Evolutionary conservation across 1,284 basidiomycete species (phyloP).

Genomic region (Anthracocystis walkeri): DNA sequence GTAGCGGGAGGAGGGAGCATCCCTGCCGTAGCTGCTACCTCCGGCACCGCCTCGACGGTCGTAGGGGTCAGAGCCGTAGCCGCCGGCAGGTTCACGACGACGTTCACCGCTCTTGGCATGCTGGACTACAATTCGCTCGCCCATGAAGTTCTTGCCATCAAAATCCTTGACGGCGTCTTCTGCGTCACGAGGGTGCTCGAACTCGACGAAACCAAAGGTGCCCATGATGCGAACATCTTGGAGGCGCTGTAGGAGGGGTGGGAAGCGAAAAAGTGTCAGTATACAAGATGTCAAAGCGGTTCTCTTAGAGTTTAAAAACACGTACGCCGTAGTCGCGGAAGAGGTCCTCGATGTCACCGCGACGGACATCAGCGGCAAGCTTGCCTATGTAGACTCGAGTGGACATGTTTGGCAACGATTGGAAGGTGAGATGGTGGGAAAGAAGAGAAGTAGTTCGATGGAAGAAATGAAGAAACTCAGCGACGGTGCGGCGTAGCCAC

Average conservation of each 20-base stretch:
- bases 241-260: slow-evolving; percentile 35
- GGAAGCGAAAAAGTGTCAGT: neutral
- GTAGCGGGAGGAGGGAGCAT: slow-evolving; percentile 40
- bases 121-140: slow-evolving; percentile 67
- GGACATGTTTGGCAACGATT: slow-evolving; percentile 28
- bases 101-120: slow-evolving; percentile 61
- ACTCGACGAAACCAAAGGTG: slow-evolving; percentile 67
- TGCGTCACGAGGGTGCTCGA: slow-evolving; percentile 66
- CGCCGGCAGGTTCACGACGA: slow-evolving; percentile 47
- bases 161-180: slow-evolving; percentile 67
- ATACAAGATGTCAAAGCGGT: neutral
- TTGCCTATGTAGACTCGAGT: slow-evolving; percentile 67
- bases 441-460: slow-evolving; percentile 5
- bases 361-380: slow-evolving; percentile 59
- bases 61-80: slow-evolving; percentile 46
- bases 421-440: neutral
- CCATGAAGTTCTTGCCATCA: slow-evolving; percentile 66
- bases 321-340: slow-evolving; percentile 67
- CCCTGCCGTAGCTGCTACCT: slow-evolving; percentile 46
- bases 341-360: slow-evolving; percentile 65
- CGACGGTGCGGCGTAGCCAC: neutral
- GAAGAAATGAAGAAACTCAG: slow-evolving; percentile 10
- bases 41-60: slow-evolving; percentile 35
- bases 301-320: neutral
- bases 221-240: slow-evolving; percentile 67